Evolutionary conservation across 176 grass and related monocot species (phyloP).

Genomic region (Otatea glauca): DNA sequence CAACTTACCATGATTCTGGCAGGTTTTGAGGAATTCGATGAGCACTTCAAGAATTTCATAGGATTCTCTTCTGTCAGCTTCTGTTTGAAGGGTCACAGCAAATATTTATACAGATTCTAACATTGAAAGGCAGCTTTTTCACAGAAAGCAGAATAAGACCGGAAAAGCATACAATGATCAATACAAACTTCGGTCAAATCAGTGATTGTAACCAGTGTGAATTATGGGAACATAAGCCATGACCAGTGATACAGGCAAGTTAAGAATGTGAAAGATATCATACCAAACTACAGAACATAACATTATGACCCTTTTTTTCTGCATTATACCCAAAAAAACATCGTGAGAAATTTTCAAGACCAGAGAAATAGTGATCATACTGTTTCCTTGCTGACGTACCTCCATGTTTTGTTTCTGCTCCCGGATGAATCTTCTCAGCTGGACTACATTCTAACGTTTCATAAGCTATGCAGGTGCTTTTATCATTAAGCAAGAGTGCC

Average conservation of each 20-base stretch:
- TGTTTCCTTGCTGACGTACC: neutral
- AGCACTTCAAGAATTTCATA: neutral
- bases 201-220: neutral
- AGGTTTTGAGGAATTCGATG: neutral
- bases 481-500: constrained; percentile 11
- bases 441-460: neutral
- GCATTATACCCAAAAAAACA: neutral
- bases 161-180: neutral
- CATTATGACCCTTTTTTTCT: neutral
- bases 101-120: constrained; percentile 31
- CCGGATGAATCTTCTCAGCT: neutral
- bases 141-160: neutral
- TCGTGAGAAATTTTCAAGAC: neutral
- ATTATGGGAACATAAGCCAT: neutral
- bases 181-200: constrained; percentile 6
- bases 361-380: neutral
- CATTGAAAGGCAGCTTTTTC: constrained; percentile 11
- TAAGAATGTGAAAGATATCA: neutral
- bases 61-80: constrained; percentile 11
- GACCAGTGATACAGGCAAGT: neutral
- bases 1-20: neutral
- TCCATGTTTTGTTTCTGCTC: neutral
- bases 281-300: neutral
- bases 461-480: neutral
- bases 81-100: neutral